Conservation (phyloP, 257 asterid species). For the Salvia miltiorrhiza region DNA sequence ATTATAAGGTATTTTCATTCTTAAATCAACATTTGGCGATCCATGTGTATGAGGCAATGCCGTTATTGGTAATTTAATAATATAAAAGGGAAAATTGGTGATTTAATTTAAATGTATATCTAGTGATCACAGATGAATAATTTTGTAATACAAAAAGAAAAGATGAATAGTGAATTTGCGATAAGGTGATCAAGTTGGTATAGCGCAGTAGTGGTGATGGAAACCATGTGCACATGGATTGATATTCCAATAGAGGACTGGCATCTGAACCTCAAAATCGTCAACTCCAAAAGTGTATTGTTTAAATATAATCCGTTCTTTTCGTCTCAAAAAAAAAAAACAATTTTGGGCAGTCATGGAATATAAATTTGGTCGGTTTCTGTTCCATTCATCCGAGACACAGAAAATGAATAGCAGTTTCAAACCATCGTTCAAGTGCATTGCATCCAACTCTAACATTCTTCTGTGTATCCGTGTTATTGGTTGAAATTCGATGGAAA, state of each 20-base stretch:
- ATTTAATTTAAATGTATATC: no score
- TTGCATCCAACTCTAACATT: slow-evolving; percentile 7
- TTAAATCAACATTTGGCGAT: no score
- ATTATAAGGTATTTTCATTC: no score
- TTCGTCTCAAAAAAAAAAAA: no score
- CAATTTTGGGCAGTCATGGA: not conserved
- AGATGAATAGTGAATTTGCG: not conserved
- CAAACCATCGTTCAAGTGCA: slow-evolving; percentile 5
- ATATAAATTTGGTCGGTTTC: not conserved
- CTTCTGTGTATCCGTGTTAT: not conserved
- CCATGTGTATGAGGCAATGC: no score
- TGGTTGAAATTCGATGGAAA: no score
- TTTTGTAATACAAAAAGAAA: no score
- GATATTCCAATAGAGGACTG: not conserved
- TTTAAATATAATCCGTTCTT: no score
- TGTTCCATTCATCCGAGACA: slow-evolving; percentile 19
- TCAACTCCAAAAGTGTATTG: not conserved
- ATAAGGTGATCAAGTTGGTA: not conserved
- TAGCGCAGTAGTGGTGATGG: not conserved
- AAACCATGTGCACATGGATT: not conserved
- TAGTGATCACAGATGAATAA: no score
- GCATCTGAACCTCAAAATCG: not conserved
- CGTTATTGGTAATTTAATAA: no score
- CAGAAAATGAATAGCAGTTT: not conserved
- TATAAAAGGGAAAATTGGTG: no score